A percentile compares a stretch with the other conserved stretches of the same genome.
Conservation (phyloP, 805 yeast species). For the Myxozyma nipponensis region DNA sequence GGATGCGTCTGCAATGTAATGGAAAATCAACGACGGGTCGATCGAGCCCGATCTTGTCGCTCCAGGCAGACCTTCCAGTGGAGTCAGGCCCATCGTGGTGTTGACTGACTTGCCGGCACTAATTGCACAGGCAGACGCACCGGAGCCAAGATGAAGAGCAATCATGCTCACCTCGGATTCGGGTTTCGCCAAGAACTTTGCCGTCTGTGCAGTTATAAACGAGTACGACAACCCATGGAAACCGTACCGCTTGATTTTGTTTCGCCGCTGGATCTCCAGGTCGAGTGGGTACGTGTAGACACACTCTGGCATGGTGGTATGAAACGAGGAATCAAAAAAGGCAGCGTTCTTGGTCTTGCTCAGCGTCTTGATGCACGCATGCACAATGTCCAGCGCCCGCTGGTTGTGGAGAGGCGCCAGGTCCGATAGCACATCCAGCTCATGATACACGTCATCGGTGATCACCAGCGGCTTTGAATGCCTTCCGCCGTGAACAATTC, state of each 20-base stretch:
- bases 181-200: conserved; percentile 8
- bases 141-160: conserved; percentile 28
- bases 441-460: conserved; percentile 19
- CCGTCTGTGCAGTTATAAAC: conserved; percentile 12
- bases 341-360: conserved; percentile 19
- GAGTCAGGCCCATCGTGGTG: conserved; percentile 30
- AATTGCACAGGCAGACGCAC: conserved; percentile 29
- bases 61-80: conserved; percentile 29
- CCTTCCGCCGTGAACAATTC: conserved; percentile 28
- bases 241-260: conserved; percentile 25
- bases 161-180: conserved; percentile 11
- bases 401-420: conserved; percentile 28
- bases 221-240: conserved; percentile 28
- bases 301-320: conserved; percentile 20
- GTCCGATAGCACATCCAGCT: conserved; percentile 27
- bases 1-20: conserved; percentile 22
- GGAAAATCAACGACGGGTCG: conserved; percentile 28
- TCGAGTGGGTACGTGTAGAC: conserved; percentile 26
- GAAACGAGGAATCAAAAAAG: conserved; percentile 28
- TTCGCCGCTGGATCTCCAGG: conserved; percentile 18
- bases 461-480: conserved; percentile 21
- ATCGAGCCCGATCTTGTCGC: conserved; percentile 28
- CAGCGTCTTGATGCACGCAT: conserved; percentile 18
- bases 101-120: conserved; percentile 21
- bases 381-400: conserved; percentile 27